These are phyloP conservation scores for Eucalyptus coolabah DNA, from an alignment of 345 rosid genomes.

Conservation along the genomic window DNA sequence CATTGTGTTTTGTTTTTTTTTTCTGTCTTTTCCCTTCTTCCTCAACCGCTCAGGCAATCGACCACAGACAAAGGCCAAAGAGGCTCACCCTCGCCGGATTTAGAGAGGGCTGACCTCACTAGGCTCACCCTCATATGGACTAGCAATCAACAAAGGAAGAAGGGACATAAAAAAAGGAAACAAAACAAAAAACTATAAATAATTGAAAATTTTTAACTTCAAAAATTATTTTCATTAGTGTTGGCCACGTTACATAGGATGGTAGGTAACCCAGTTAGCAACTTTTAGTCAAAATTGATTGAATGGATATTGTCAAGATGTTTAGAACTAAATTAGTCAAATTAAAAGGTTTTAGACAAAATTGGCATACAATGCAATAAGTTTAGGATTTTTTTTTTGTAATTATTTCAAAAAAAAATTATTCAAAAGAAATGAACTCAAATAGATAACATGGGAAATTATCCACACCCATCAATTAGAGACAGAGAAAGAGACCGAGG, in stretches of 20 bases:
- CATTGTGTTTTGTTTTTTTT: too few relatives aligned
- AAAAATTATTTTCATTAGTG: too few relatives aligned
- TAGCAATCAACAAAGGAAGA: too few relatives aligned
- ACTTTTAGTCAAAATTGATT: too few relatives aligned
- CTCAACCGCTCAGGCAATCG: fast-evolving
- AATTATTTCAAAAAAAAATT: too few relatives aligned
- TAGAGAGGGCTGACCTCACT: background rate
- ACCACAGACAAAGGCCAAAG: background rate
- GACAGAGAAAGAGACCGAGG: background rate
- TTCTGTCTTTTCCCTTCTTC: too few relatives aligned
- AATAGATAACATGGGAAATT: background rate
- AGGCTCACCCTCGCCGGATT: background rate
- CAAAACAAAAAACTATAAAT: too few relatives aligned
- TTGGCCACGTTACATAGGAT: fast-evolving
- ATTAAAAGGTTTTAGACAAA: background rate
- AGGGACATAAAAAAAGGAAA: too few relatives aligned
- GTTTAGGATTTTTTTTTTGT: too few relatives aligned
- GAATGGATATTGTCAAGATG: background rate
- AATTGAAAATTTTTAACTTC: too few relatives aligned
- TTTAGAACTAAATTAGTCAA: background rate
- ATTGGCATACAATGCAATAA: background rate
- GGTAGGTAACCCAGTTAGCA: fast-evolving
- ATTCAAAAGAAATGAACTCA: background rate
- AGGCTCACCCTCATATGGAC: background rate
- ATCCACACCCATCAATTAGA: background rate